Percentiles rank a stretch among this genome's conserved stretches.
phyloP scores from a whole-genome alignment of 768 basidiomycete species.

The Ephemerocybe angulata region DNA sequence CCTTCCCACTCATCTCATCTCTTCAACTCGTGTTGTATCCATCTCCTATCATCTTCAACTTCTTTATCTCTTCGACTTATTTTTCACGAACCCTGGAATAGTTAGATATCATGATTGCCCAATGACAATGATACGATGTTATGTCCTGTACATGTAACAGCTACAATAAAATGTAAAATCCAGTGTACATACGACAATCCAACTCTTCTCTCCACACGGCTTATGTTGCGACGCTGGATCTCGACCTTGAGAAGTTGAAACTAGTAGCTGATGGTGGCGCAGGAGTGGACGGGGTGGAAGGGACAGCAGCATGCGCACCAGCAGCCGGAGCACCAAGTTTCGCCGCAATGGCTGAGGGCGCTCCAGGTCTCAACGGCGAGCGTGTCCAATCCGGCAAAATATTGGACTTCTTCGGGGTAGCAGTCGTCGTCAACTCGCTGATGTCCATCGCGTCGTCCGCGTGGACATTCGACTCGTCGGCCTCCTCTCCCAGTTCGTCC shows the following conservation, averaged over 20 bases:
- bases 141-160: too few relatives aligned
- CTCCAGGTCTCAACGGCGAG: constrained; percentile 56
- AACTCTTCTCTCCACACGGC: too few relatives aligned
- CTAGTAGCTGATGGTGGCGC: too few relatives aligned
- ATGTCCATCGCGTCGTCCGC: neutral
- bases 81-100: constrained; percentile 1
- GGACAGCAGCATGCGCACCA: too few relatives aligned
- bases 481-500: constrained; percentile 65
- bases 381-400: constrained; percentile 84
- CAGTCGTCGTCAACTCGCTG: constrained; percentile 13
- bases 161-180: too few relatives aligned
- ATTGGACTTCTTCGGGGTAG: constrained; percentile 29
- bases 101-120: too few relatives aligned
- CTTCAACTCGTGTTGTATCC: neutral
- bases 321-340: too few relatives aligned
- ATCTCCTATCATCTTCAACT: neutral
- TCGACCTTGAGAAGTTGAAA: too few relatives aligned
- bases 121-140: too few relatives aligned
- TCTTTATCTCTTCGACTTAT: neutral
- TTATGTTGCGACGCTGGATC: too few relatives aligned
- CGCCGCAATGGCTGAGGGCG: constrained; percentile 49
- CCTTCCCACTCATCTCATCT: neutral
- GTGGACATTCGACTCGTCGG: constrained; percentile 21
- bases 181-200: too few relatives aligned
- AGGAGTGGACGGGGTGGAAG: too few relatives aligned